phyloP scores from a whole-genome alignment of 1,284 basidiomycete genomes.

The Cerioporus squamosus region DNA sequence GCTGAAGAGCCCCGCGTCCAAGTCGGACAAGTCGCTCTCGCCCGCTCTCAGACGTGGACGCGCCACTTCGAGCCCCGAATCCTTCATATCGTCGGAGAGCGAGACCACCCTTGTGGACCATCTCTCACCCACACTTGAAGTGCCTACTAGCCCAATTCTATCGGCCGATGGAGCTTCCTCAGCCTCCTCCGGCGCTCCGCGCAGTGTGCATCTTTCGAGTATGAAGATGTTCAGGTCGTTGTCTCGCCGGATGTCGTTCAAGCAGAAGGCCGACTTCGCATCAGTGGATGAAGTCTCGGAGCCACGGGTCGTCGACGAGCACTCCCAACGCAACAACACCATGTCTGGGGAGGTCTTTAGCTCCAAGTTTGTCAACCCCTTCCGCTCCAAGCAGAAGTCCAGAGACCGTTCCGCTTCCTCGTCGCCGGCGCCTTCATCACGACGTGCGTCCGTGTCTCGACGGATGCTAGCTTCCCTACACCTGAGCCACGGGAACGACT shows the following conservation, averaged over 20 bases:
- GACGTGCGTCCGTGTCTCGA: conserved; percentile 4
- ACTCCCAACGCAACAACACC: not conserved
- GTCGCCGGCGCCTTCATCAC: conserved; percentile 2
- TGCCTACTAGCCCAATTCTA: too few species aligned
- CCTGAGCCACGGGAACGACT: not conserved
- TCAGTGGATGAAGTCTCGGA: not conserved
- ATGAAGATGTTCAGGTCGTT: conserved; percentile 16
- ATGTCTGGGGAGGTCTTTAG: conserved; percentile 20
- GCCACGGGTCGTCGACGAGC: not conserved
- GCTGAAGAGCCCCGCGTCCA: too few species aligned
- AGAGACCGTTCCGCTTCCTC: conserved; percentile 10
- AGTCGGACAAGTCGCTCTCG: too few species aligned
- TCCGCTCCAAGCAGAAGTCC: conserved; percentile 20
- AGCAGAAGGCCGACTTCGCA: not conserved
- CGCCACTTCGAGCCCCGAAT: too few species aligned
- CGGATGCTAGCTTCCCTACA: conserved; percentile 19
- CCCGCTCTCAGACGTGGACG: too few species aligned
- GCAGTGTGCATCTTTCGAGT: not conserved
- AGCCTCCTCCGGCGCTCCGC: too few species aligned
- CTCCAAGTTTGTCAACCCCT: conserved; percentile 28
- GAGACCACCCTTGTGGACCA: too few species aligned
- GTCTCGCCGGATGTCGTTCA: conserved; percentile 10
- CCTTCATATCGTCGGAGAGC: too few species aligned
- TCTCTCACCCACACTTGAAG: too few species aligned
- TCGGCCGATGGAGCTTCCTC: too few species aligned